phyloP scores from a whole-genome alignment of 2,329 filamentous ascomycete genomes.

The Pyrenochaeta sp. region DNA sequence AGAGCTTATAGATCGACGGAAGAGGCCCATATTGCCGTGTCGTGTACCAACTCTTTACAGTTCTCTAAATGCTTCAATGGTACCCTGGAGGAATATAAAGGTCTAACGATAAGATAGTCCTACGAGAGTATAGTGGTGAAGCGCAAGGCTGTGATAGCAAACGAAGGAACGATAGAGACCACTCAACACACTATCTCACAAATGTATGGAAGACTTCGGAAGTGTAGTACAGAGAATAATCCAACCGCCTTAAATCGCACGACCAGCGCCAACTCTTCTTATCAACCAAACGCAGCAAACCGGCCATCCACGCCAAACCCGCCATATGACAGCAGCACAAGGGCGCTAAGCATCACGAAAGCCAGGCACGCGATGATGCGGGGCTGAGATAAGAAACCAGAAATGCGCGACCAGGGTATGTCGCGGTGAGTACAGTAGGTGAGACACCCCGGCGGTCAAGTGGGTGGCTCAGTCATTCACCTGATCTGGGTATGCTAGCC shows the following conservation, averaged over 20 bases:
- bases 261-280: background rate
- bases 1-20: slow-evolving; percentile 23
- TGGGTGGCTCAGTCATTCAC: slow-evolving; percentile 14
- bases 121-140: background rate
- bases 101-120: background rate
- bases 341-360: slow-evolving; percentile 14
- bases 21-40: slow-evolving; percentile 13
- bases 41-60: background rate
- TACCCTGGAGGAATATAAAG: background rate
- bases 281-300: background rate
- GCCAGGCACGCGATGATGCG: background rate
- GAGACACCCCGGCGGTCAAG: slow-evolving; percentile 7
- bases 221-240: background rate
- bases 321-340: slow-evolving; percentile 8
- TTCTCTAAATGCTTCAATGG: background rate
- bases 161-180: background rate
- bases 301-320: background rate
- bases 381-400: slow-evolving; percentile 1
- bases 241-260: background rate
- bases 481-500: slow-evolving; percentile 7
- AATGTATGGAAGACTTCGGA: background rate
- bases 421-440: background rate
- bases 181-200: background rate
- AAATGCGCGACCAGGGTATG: background rate
- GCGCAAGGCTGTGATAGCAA: background rate